Conservation (phyloP, 495 filamentous ascomycete species). For the Hypoxylon fragiforme region DNA sequence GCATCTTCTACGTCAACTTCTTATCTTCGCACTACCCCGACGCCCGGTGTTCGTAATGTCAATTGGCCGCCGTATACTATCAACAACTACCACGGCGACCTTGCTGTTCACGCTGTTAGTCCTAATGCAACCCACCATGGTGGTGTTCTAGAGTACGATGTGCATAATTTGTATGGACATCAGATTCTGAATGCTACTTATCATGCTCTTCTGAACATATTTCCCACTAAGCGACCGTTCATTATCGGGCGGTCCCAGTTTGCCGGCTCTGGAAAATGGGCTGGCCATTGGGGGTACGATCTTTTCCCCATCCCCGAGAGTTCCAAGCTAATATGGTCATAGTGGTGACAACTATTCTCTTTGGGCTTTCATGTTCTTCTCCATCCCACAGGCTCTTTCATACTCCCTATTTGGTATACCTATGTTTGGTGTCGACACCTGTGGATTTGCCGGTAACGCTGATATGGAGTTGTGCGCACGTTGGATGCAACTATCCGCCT, state of each 20-base stretch:
- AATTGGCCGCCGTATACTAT: constrained; percentile 82
- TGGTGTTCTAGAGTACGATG: constrained; percentile 75
- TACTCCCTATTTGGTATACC: constrained; percentile 84
- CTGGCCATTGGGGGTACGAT: constrained; percentile 75
- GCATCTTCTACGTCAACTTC: constrained; percentile 44
- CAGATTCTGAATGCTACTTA: constrained; percentile 81
- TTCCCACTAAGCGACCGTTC: constrained; percentile 73
- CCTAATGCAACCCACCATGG: constrained; percentile 79
- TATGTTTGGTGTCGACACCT: constrained; percentile 85
- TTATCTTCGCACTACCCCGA: constrained; percentile 67
- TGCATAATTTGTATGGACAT: constrained; percentile 77
- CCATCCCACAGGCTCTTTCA: constrained; percentile 77
- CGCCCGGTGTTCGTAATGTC: constrained; percentile 70
- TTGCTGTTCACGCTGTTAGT: constrained; percentile 72
- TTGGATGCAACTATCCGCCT: constrained; percentile 86
- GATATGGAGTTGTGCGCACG: constrained; percentile 77
- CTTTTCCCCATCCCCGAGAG: background rate
- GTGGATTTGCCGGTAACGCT: constrained; percentile 74
- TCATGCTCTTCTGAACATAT: constrained; percentile 65
- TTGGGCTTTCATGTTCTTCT: constrained; percentile 73
- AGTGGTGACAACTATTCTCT: constrained; percentile 72
- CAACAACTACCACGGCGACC: constrained; percentile 76
- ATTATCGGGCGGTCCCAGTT: constrained; percentile 86
- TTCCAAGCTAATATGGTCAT: constrained; percentile 1
- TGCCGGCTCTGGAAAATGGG: constrained; percentile 75